These are phyloP conservation scores for Tillandsia leiboldiana DNA, from an alignment of 176 grass and related monocot species.

Conservation along the genomic window DNA sequence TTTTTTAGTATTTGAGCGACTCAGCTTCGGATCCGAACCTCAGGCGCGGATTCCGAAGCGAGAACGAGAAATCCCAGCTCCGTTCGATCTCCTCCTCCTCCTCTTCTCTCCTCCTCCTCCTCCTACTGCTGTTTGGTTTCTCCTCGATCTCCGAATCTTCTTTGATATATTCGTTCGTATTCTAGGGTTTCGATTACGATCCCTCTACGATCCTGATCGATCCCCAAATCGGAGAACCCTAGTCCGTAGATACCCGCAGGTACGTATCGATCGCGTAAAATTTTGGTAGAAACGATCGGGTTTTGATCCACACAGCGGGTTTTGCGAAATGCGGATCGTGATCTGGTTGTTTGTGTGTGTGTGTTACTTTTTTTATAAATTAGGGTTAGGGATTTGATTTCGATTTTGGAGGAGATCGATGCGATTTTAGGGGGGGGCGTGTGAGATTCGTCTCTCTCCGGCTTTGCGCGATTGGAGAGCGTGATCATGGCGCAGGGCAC, in stretches of 20 bases:
- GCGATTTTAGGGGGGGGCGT: not conserved
- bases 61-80: not conserved
- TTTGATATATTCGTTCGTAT: not conserved
- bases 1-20: too few species aligned
- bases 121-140: not conserved
- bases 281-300: not conserved
- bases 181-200: not conserved
- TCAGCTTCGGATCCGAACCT: not conserved
- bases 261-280: not conserved
- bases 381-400: not conserved
- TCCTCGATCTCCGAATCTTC: not conserved
- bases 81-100: not conserved
- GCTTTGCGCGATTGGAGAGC: not conserved
- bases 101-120: not conserved
- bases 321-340: not conserved
- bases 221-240: not conserved
- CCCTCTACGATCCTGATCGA: not conserved
- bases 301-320: too few species aligned
- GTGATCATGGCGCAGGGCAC: not conserved
- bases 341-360: not conserved
- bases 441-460: not conserved
- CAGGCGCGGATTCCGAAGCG: not conserved
- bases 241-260: not conserved
- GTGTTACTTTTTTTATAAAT: not conserved
- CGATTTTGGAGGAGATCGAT: not conserved